Conservation (phyloP, 441 rosid species). For the Macaranga tanarius region DNA sequence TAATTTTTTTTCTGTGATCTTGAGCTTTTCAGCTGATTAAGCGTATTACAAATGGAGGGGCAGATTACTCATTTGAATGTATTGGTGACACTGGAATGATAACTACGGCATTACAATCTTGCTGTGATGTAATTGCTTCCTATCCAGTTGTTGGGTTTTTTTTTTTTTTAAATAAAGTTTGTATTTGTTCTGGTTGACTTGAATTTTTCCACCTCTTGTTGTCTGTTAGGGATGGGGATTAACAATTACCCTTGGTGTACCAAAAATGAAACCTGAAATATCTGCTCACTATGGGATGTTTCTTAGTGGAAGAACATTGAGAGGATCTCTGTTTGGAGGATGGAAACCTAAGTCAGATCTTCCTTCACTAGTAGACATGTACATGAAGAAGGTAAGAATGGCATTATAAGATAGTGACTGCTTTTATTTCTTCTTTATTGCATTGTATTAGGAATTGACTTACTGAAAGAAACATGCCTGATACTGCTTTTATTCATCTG, state of each 20-base stretch:
- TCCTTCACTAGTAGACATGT: slow-evolving; percentile 73
- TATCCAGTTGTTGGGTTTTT: neutral
- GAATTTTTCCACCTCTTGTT: neutral
- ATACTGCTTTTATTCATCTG: neutral
- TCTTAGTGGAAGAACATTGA: slow-evolving; percentile 71
- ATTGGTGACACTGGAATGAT: slow-evolving; percentile 69
- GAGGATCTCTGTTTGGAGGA: slow-evolving; percentile 82
- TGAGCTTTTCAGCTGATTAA: slow-evolving; percentile 60
- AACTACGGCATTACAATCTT: slow-evolving; percentile 81
- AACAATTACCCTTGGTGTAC: slow-evolving; percentile 89
- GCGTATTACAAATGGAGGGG: slow-evolving; percentile 77
- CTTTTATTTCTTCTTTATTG: neutral
- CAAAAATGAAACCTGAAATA: slow-evolving; percentile 74
- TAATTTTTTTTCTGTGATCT: neutral
- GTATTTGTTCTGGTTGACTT: slow-evolving; percentile 5
- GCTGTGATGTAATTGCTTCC: slow-evolving; percentile 64
- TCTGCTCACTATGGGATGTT: slow-evolving; percentile 73
- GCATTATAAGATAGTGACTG: neutral
- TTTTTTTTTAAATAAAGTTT: neutral
- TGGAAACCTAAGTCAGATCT: slow-evolving; percentile 93
- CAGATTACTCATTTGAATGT: slow-evolving; percentile 88
- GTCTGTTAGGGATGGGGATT: slow-evolving; percentile 79
- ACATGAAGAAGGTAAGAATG: slow-evolving; percentile 61
- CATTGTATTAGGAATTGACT: neutral
- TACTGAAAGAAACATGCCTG: neutral